Conservation (phyloP, 768 basidiomycete genomes). For the Tricholoma furcatifolium region DNA sequence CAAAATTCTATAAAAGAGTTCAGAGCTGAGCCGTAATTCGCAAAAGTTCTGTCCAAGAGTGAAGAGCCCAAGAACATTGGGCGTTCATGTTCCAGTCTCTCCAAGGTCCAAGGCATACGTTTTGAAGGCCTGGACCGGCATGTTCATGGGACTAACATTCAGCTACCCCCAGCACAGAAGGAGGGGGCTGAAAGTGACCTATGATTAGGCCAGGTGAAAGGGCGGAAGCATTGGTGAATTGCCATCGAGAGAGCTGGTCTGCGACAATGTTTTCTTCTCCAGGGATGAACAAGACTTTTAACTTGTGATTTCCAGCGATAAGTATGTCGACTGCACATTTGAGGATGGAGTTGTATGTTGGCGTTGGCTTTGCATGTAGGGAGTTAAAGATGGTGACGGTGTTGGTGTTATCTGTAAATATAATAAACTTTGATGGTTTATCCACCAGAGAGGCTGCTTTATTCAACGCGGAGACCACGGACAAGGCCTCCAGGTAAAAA, state of each 20-base stretch:
- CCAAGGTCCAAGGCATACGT: background rate
- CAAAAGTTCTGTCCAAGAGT: background rate
- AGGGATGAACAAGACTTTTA: too few species aligned
- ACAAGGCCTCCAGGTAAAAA: too few species aligned
- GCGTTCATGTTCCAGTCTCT: background rate
- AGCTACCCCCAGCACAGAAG: background rate
- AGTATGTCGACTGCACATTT: background rate
- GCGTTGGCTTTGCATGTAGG: too few species aligned
- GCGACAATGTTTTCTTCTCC: too few species aligned
- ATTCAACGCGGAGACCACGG: too few species aligned
- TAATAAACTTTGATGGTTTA: too few species aligned
- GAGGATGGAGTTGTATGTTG: background rate
- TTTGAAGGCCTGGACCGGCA: background rate
- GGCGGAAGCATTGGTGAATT: background rate
- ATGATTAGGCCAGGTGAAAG: background rate
- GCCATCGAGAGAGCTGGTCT: background rate
- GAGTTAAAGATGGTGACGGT: background rate
- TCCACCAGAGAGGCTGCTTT: too few species aligned
- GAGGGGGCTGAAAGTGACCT: background rate
- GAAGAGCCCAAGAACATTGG: background rate
- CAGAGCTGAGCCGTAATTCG: background rate
- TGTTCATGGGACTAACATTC: background rate
- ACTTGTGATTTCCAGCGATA: too few species aligned
- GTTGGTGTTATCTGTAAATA: too few species aligned
- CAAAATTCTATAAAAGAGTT: background rate